These are phyloP conservation scores for Calycina herbarum DNA, from an alignment of 2,329 filamentous ascomycete genomes.

Conservation along the genomic window DNA sequence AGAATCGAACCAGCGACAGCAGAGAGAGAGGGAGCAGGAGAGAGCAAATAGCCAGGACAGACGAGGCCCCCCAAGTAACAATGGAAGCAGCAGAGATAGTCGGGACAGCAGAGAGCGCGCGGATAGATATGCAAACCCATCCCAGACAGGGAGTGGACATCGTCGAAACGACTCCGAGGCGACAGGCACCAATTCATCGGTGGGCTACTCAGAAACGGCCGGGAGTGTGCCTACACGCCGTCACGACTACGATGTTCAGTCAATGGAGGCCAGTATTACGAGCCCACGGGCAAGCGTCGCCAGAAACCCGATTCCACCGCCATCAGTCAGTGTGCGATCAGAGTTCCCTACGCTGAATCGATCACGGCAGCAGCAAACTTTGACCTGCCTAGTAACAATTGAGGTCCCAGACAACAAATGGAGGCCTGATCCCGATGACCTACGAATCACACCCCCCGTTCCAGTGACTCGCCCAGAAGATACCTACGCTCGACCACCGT, in stretches of 20 bases:
- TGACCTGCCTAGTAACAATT: slow-evolving; percentile 91
- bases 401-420: slow-evolving; percentile 93
- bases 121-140: slow-evolving; percentile 42
- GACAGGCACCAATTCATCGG: slow-evolving; percentile 71
- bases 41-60: slow-evolving; percentile 28
- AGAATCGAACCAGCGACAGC: slow-evolving; percentile 40
- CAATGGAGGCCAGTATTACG: slow-evolving; percentile 84
- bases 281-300: slow-evolving; percentile 67
- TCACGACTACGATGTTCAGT: slow-evolving; percentile 94
- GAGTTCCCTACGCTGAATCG: slow-evolving; percentile 94
- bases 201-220: slow-evolving; percentile 75
- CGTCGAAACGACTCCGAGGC: slow-evolving; percentile 76
- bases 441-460: slow-evolving; percentile 55
- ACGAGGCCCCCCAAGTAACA: slow-evolving; percentile 4
- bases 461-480: slow-evolving; percentile 51
- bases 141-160: slow-evolving; percentile 47
- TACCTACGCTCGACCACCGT: slow-evolving; percentile 55
- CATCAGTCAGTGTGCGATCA: slow-evolving; percentile 90
- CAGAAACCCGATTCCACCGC: slow-evolving; percentile 86
- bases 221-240: slow-evolving; percentile 68
- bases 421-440: slow-evolving; percentile 80
- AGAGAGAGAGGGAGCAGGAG: slow-evolving; percentile 35
- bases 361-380: slow-evolving; percentile 88
- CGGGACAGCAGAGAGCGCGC: slow-evolving; percentile 49
- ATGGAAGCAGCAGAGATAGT: slow-evolving; percentile 35